Evolutionary conservation across 2,329 filamentous ascomycete species (phyloP).

Genomic region (Gaeumannomyces sp.): DNA sequence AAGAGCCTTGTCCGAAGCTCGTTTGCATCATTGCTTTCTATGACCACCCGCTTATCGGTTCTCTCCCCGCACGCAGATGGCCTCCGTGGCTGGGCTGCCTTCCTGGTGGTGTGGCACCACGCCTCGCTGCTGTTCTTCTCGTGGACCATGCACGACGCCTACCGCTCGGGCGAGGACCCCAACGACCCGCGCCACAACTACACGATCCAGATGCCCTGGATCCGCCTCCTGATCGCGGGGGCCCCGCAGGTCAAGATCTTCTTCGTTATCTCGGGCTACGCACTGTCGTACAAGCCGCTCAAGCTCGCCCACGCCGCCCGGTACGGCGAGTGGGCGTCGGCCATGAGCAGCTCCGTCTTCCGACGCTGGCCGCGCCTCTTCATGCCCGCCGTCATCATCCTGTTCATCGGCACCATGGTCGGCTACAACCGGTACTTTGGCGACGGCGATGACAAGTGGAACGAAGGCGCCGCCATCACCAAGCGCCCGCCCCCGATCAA

Average conservation of each 20-base stretch:
- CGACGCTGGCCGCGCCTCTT: conserved; percentile 18
- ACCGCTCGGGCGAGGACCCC: conserved; percentile 15
- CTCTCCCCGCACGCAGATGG: conserved; percentile 33
- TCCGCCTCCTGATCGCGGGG: conserved; percentile 30
- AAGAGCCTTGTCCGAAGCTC: no score
- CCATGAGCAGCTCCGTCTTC: conserved; percentile 17
- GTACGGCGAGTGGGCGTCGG: conserved; percentile 10
- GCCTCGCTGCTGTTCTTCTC: conserved; percentile 25
- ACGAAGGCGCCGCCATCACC: conserved; percentile 10
- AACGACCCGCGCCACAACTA: conserved; percentile 11
- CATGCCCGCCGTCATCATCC: conserved; percentile 15
- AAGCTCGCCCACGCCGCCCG: conserved; percentile 15
- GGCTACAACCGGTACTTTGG: conserved; percentile 15
- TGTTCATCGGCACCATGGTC: conserved; percentile 11
- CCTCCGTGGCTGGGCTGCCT: conserved; percentile 47
- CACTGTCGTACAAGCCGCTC: conserved; percentile 19
- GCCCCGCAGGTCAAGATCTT: conserved; percentile 34
- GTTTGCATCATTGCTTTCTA: neutral
- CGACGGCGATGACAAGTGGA: conserved; percentile 5
- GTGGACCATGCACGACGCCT: conserved; percentile 23
- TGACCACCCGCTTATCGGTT: neutral
- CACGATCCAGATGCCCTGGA: conserved; percentile 28
- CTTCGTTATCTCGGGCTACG: conserved; percentile 39
- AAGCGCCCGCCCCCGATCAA: conserved; percentile 12
- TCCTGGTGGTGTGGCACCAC: conserved; percentile 48